Evolutionary conservation across 108 stramenopile species (phyloP).

Genomic region (Fistulifera pelliculosa): DNA sequence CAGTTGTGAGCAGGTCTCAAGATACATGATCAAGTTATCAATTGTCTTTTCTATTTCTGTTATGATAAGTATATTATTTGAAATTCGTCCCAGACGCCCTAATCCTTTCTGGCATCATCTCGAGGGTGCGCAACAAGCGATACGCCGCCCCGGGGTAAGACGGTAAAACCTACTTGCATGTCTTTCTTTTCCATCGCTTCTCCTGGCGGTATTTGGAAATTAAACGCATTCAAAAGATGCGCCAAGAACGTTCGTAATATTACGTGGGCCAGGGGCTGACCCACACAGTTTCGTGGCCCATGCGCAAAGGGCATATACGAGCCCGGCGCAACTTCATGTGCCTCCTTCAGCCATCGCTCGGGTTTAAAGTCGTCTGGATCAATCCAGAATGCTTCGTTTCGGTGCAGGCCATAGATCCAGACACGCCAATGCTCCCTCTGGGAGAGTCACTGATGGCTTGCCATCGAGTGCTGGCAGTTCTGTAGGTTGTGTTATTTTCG

Average conservation of each 20-base stretch:
- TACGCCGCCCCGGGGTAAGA: constrained; percentile 82
- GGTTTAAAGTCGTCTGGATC: constrained; percentile 81
- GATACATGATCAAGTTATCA: too few relatives aligned
- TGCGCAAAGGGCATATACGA: constrained; percentile 88
- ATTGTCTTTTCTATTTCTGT: too few relatives aligned
- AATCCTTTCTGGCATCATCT: too few relatives aligned
- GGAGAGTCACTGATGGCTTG: constrained; percentile 29
- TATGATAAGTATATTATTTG: too few relatives aligned
- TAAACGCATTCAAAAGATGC: constrained; percentile 40
- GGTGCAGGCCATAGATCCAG: constrained; percentile 92
- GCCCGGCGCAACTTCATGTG: constrained; percentile 29
- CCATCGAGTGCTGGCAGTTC: constrained; percentile 30
- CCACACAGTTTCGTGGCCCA: constrained; percentile 88
- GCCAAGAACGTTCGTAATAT: constrained; percentile 74
- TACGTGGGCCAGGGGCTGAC: constrained; percentile 84
- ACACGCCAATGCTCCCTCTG: constrained; percentile 72
- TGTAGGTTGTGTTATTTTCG: constrained; percentile 34
- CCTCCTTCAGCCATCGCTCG: constrained; percentile 67
- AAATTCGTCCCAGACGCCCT: too few relatives aligned
- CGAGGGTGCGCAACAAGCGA: constrained; percentile 8
- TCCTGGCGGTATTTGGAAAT: constrained; percentile 15
- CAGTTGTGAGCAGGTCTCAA: too few relatives aligned
- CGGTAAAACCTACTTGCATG: constrained; percentile 94
- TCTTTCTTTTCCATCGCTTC: constrained; percentile 34
- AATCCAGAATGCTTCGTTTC: constrained; percentile 74